phyloP scores from a whole-genome alignment of 2,329 filamentous ascomycete genomes.

The Hypoxylon sp. region DNA sequence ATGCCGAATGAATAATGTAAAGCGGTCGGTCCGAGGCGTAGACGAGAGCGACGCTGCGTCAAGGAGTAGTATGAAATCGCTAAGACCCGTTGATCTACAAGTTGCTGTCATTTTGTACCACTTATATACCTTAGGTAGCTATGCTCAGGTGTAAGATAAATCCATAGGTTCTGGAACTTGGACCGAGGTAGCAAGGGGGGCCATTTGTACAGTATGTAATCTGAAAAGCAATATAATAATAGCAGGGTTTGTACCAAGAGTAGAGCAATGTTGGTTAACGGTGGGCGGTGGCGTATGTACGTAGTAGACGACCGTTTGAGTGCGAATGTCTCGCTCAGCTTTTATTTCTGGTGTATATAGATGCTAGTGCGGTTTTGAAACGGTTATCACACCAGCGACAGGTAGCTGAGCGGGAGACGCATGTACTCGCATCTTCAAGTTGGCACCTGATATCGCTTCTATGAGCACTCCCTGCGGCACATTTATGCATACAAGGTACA shows the following conservation, averaged over 20 bases:
- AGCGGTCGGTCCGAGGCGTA: conserved; percentile 37
- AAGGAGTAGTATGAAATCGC: conserved; percentile 4
- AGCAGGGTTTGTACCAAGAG: conserved; percentile 40
- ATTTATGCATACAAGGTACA: conserved; percentile 12
- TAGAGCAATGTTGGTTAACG: conserved; percentile 39
- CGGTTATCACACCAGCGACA: conserved; percentile 18
- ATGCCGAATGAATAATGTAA: conserved; percentile 22
- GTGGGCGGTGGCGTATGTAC: conserved; percentile 31
- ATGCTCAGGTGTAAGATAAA: conserved; percentile 31
- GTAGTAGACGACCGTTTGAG: conserved; percentile 23
- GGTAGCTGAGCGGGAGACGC: conserved; percentile 37
- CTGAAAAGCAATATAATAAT: conserved; percentile 38
- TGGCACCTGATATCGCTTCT: conserved; percentile 44
- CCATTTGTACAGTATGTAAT: conserved; percentile 24
- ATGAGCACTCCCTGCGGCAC: conserved; percentile 12
- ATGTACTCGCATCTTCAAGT: conserved; percentile 44
- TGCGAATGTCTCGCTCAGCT: conserved; percentile 26
- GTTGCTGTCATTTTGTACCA: too few species aligned
- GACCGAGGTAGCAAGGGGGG: conserved; percentile 32
- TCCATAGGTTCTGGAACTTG: conserved; percentile 28
- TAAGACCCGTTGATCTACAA: conserved; percentile 21
- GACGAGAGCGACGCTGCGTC: conserved; percentile 1
- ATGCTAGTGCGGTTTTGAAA: conserved; percentile 27
- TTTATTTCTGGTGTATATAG: conserved; percentile 20
- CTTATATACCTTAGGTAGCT: not conserved